Evolutionary conservation across 2,329 filamentous ascomycete species (phyloP), one percentile per base, ranked within the genome.

Genomic region (Penicillium oxalicum): DNA sequence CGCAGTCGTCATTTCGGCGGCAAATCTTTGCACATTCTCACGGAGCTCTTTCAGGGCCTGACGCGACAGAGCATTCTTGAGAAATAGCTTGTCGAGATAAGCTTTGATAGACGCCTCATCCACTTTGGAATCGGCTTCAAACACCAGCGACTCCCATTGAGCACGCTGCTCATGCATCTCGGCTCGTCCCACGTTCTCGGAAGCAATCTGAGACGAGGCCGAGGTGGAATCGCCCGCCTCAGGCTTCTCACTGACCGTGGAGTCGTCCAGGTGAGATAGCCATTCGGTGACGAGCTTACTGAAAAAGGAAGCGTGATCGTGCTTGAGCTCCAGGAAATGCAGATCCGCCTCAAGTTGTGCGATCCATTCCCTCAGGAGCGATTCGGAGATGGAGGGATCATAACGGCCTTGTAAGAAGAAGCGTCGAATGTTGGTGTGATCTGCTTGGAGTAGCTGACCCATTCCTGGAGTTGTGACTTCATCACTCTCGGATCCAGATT

Each of bases 131-230:
- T 72, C 62, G 3, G 49, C 29, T 8, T 68, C 68, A 58, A 84
- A 83, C n/a, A 80, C 78, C 45, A 75, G 67, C 1, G 67, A 61
- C 59, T 84, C 81, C 78, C 80, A 83, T 9, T 66, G 70, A 1
- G 70, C 67, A 18, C 79, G 71, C 52, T 78, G 73, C 47, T 77
- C 69, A 47, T 77, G 74, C 69, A 79, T 78, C 54, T 79, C 77
- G 35, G 74, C 70, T 12, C 75, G 69, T 2, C 77, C 79, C 9
- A 80, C 68, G 5, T 67, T 59, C 41, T 80, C 74, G 48, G 77
- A 77, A 3, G 61, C 62, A 12, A 50, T 28, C 8, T 64, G 67
- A 4, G 66, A 64, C 1, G 64, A 61, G 5, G 61, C 49, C 7
- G 59, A 44, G 25, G 38, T 34, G 9, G 38, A 48, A 27, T 60